These are phyloP conservation scores for Rhynchosporium agropyri DNA, from an alignment of 2,329 filamentous ascomycete species.

Conservation along the genomic window DNA sequence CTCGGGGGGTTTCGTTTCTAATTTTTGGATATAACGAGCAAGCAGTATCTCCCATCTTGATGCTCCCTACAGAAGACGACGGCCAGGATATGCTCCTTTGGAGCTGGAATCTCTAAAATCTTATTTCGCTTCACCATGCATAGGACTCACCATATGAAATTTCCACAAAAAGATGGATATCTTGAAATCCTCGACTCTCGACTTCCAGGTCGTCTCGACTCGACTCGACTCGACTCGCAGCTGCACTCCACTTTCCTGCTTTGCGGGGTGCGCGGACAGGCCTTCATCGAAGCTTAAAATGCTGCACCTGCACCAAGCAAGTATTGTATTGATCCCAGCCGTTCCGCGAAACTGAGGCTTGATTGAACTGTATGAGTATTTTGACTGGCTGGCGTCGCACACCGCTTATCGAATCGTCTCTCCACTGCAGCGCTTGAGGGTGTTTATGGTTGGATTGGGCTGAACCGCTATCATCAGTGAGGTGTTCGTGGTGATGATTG, in stretches of 20 bases:
- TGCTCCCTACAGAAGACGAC: too few species aligned
- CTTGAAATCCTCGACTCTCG: too few species aligned
- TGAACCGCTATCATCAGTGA: constrained; percentile 21
- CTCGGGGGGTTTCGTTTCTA: too few species aligned
- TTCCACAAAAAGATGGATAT: too few species aligned
- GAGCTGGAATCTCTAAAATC: too few species aligned
- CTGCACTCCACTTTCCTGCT: neutral
- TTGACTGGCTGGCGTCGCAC: constrained; percentile 18
- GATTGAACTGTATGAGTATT: neutral
- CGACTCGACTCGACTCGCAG: neutral
- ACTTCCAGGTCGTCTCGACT: too few species aligned
- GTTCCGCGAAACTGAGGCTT: neutral
- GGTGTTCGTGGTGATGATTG: neutral
- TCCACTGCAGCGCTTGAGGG: constrained; percentile 28
- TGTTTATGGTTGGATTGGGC: constrained; percentile 14
- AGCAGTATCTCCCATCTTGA: too few species aligned
- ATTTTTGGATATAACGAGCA: too few species aligned
- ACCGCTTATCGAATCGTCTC: constrained; percentile 24
- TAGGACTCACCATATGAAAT: too few species aligned
- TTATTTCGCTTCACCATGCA: too few species aligned
- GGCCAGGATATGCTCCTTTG: too few species aligned
- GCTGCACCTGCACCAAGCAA: neutral
- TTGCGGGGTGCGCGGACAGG: constrained; percentile 4
- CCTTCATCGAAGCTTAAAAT: constrained; percentile 8
- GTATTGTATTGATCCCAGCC: neutral